Evolutionary conservation across 345 rosid genomes (phyloP), one percentile per base, ranked within the genome.

Genomic region (Geranium brycei): DNA sequence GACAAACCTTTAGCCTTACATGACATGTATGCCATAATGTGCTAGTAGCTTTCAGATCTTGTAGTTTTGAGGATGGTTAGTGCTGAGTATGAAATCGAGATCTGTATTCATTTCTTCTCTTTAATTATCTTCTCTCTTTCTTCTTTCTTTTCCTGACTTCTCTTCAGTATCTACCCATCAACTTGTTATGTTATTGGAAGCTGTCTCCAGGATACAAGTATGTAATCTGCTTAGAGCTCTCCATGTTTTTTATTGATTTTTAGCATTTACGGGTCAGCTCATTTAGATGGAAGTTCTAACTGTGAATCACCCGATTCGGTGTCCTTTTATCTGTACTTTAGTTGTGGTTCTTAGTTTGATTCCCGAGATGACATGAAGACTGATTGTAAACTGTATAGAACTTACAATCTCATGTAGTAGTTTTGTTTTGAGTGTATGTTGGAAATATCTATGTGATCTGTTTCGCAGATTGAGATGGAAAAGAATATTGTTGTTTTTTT

Each of bases 1-100:
- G 85, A 73, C n/a, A 70, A 71, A 18, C 17, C 31, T 65, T 30
- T 66, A 67, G 47, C 66, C 60, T 58, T 47, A 64, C 32, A 63
- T 41, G 51, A 55, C 68, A 63, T 59, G 64, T 59, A 69, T 51
- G 66, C 57, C 32, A 64, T 35, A 19, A 4, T 15, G 15, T 60
- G 63, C 68, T 63, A 19, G 62, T 59, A 13, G 70, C 62, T 19
- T 35, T 69, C 67, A 62, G 77, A 79, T 69, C 69, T 73, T 63
- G 60, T 57, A 28, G 32, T 32, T 66, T 53, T 28, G 55, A 12
- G 17, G 55, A 28, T 51, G 65, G 41, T 56, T 41, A 19, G 3
- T 31, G 23, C 35, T 57, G 51, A 18, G 23, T 19, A 7, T 58
- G 64, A 31, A 19, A 61, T 66, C 28, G 55, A 13, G 18, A 28